A percentile compares a stretch with the other conserved stretches of the same genome.
Evolutionary conservation across 495 filamentous ascomycete species (phyloP).

Genomic region (Neurospora tetrasperma): DNA sequence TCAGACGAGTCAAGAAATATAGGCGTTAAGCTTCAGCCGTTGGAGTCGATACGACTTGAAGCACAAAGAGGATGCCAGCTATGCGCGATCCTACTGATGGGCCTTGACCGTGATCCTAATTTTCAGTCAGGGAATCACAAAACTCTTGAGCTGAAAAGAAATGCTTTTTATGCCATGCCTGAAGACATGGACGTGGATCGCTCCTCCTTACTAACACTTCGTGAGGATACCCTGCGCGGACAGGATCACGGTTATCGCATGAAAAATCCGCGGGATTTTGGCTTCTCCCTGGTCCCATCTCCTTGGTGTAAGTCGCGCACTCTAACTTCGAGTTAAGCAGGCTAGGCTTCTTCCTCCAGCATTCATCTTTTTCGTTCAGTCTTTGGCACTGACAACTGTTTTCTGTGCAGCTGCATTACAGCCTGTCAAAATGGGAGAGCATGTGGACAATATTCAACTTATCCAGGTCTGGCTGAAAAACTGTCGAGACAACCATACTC

Average conservation of each 20-base stretch:
- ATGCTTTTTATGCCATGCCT: too few relatives aligned
- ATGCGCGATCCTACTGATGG: neutral
- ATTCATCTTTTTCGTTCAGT: neutral
- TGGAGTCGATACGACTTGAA: neutral
- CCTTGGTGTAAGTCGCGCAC: neutral
- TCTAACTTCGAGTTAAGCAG: too few relatives aligned
- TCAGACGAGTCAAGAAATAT: neutral
- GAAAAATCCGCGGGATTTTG: neutral
- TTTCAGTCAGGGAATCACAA: neutral
- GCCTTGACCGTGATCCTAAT: neutral
- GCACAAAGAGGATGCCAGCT: neutral
- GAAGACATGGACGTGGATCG: neutral
- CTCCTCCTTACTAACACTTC: too few relatives aligned
- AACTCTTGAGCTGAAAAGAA: too few relatives aligned
- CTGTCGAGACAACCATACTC: neutral
- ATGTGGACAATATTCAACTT: neutral
- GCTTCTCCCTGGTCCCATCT: neutral
- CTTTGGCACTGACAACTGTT: neutral
- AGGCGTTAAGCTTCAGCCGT: neutral
- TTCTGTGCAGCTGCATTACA: neutral
- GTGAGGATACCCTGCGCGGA: too few relatives aligned
- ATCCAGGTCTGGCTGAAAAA: neutral
- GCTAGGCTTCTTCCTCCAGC: too few relatives aligned
- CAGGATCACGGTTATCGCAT: too few relatives aligned
- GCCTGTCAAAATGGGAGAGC: neutral